Percentiles rank a stretch among this genome's conserved stretches.
These are phyloP conservation scores for Balamuthia mandrillaris DNA, from an alignment of 208 protist species.

Conservation along the genomic window DNA sequence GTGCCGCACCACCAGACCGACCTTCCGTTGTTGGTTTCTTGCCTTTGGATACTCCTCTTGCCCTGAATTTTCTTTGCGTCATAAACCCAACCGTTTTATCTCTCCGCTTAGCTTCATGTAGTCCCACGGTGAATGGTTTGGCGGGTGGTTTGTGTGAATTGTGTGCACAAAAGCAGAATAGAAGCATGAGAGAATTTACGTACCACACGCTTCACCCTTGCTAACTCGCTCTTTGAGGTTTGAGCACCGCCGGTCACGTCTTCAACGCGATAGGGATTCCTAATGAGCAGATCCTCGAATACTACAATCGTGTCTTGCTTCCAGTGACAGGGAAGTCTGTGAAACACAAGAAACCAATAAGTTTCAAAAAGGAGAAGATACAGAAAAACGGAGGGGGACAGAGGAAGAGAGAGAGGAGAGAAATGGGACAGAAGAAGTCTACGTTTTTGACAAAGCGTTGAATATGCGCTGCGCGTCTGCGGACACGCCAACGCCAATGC, in stretches of 20 bases:
- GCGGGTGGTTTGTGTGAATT: too few relatives aligned
- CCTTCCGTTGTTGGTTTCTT: too few relatives aligned
- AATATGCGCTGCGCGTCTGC: background rate
- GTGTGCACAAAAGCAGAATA: too few relatives aligned
- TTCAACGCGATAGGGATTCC: background rate
- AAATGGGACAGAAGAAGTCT: background rate
- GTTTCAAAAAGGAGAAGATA: background rate
- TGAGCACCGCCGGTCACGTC: background rate
- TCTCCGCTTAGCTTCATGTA: too few relatives aligned
- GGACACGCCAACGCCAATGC: background rate
- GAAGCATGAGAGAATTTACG: too few relatives aligned
- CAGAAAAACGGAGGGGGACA: background rate
- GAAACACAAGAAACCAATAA: too few relatives aligned
- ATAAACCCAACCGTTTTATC: too few relatives aligned
- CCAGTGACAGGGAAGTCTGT: background rate
- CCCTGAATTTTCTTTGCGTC: too few relatives aligned
- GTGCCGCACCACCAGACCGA: too few relatives aligned
- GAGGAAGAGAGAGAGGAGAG: background rate
- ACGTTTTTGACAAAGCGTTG: background rate
- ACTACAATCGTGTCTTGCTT: background rate
- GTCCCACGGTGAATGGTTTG: too few relatives aligned
- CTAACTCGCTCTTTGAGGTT: background rate
- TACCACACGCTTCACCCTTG: conserved; percentile 1
- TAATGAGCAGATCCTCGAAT: background rate
- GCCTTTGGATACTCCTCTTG: too few relatives aligned